Base-by-base conservation (phyloP, 1,284 basidiomycete genomes). In the Xerocomus nothofagi region DNA sequence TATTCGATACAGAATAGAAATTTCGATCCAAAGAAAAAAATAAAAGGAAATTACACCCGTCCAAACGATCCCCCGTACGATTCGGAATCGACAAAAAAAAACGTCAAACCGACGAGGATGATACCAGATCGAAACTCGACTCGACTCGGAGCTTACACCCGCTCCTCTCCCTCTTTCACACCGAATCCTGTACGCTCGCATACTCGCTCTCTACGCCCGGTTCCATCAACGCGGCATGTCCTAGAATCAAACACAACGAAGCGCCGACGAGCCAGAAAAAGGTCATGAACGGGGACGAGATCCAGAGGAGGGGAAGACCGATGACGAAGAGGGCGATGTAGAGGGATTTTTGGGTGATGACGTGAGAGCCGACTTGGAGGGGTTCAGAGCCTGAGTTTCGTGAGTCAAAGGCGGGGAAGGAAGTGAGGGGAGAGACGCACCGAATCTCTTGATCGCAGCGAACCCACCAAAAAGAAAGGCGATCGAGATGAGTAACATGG, bases 381-480 rank as follows among this genome's bases (percentile, higher is more conserved):
- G 88, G 84, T 46, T 93, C 88, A n/a, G 88, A 77, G 12, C 80
- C 87, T 88, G 59, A 46, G 34, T 11, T n/a, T n/a, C n/a, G 9
- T 6, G 21, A 6, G 14, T n/a, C n/a, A n/a, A n/a, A n/a, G n/a
- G n/a, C n/a, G n/a, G n/a, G 50, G 26, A 20, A 20, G 17, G 3
- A n/a, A 43, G 27, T 20, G 39, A 12, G 49, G 24, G 29, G 54
- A 2, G 20, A 6, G n/a, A 62, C 89, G 64, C 56, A 94, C 92
- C 93, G 59, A 90, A 98, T 63, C 79, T 85, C 73, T 93, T 95
- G 74, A 98, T 96, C 38, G 82, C 82, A 29, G 84, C 71, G 73
- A 98, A 98, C 3, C 96, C 96, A 40, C 92, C 91, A 56, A 94
- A 84, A 59, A 99, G 84, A 78, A 98, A 94, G 31, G 74, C 80